These are phyloP conservation scores for Drechslerella coelobrocha DNA, from an alignment of 2,329 filamentous ascomycete genomes.

Conservation along the genomic window DNA sequence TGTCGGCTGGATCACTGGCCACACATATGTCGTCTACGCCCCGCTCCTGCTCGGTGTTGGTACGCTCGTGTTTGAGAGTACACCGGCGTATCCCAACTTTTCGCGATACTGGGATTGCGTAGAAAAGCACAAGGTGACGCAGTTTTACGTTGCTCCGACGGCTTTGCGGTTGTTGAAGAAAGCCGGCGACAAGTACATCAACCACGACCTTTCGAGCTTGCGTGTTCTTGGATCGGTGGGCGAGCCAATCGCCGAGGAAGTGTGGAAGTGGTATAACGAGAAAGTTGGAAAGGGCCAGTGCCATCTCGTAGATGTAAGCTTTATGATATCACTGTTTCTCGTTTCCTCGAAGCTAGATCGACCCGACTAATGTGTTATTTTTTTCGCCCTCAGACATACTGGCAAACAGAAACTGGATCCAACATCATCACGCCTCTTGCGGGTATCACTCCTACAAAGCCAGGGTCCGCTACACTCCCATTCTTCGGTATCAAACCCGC, in stretches of 20 bases:
- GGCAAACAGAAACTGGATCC: constrained; percentile 98
- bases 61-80: constrained; percentile 97
- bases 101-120: constrained; percentile 99
- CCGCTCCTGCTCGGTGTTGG: constrained; percentile 90
- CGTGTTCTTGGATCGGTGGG: constrained; percentile 92
- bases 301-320: constrained; percentile 89
- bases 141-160: constrained; percentile 98
- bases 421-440: constrained; percentile 93
- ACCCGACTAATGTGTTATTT: no score
- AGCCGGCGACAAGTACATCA: constrained; percentile 89
- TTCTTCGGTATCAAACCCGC: constrained; percentile 99
- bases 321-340: no score
- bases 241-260: constrained; percentile 95
- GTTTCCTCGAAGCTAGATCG: no score
- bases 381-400: constrained; percentile 98
- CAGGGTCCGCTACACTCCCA: constrained; percentile 90
- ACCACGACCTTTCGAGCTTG: constrained; percentile 85
- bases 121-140: constrained; percentile 90
- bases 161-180: constrained; percentile 92
- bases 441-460: constrained; percentile 94
- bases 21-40: constrained; percentile 97
- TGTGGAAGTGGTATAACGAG: constrained; percentile 99
- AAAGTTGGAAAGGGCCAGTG: constrained; percentile 90
- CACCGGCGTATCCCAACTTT: constrained; percentile 95
- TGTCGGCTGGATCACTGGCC: constrained; percentile 98